phyloP scores from a whole-genome alignment of 1,284 basidiomycete species.

The Lignosus rhinocerotis region DNA sequence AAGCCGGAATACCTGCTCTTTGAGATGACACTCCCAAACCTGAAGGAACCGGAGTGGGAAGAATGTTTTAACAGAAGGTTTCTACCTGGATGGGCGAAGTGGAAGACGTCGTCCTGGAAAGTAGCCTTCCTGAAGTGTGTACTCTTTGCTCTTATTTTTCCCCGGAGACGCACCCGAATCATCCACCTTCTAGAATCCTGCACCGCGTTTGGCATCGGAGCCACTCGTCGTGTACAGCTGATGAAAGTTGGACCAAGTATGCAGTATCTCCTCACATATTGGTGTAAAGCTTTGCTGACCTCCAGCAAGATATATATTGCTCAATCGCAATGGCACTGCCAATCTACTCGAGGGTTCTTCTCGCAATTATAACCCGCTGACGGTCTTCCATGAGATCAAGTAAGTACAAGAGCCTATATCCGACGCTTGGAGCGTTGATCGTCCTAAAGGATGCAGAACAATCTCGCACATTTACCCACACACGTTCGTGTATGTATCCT shows the following conservation, averaged over 20 bases:
- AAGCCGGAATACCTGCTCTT: slow-evolving; percentile 61
- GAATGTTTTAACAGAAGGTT: slow-evolving; percentile 69
- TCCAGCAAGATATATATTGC: slow-evolving; percentile 58
- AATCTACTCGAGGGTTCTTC: slow-evolving; percentile 69
- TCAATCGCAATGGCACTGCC: slow-evolving; percentile 72
- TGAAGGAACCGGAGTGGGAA: slow-evolving; percentile 66
- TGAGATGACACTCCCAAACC: slow-evolving; percentile 64
- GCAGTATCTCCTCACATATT: slow-evolving; percentile 13
- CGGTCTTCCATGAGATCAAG: slow-evolving; percentile 75
- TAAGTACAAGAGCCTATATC: slow-evolving; percentile 32
- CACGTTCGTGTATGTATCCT: slow-evolving; percentile 43
- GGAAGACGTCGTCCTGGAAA: slow-evolving; percentile 63
- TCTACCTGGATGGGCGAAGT: slow-evolving; percentile 68
- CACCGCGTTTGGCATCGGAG: slow-evolving; percentile 66
- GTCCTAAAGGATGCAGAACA: slow-evolving; percentile 54
- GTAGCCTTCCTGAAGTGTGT: slow-evolving; percentile 60
- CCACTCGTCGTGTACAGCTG: slow-evolving; percentile 65
- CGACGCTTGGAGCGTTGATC: not conserved
- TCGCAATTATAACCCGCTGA: slow-evolving; percentile 63
- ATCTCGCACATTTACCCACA: slow-evolving; percentile 63
- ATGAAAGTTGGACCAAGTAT: slow-evolving; percentile 81
- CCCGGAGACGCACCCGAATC: not conserved
- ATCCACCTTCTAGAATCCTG: slow-evolving; percentile 45
- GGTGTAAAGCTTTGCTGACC: not conserved
- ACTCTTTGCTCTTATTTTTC: slow-evolving; percentile 6